Base-by-base conservation (phyloP, 2,329 filamentous ascomycete species). In the Dryadomyces quercivorus region DNA sequence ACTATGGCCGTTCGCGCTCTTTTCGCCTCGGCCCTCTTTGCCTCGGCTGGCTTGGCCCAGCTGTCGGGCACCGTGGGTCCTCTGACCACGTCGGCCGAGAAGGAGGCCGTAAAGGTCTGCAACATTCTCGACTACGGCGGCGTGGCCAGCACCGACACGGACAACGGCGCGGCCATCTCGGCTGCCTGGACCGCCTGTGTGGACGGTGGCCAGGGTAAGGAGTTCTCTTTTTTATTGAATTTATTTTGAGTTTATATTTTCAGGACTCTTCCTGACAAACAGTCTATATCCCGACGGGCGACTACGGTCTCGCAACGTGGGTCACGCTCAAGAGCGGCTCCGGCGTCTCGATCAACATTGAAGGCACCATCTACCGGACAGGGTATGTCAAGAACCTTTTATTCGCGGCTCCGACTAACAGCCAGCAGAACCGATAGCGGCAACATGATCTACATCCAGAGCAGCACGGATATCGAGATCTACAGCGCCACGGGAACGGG, bases 81-180 rank as follows among this genome's bases (percentile, higher is more conserved):
- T 9, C 62, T 67, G 45, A 76, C 73, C 3, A 66, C 65, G 4
- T 63, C 65, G 49, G 65, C 64, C 1, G 59, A 62, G 18, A 80
- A 80, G 61, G 36, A 10, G n/a, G 66, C 64, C 45, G 68, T 68
- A n/a, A 68, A 65, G 59, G 72, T 70, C 12, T 80, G 76, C 65
- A 75, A 74, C 60, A 74, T 80, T 40, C 67, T 75, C 52, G 64
- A 73, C 57, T 78, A 79, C 59, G 76, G 76, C 13, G 76, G 68
- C 9, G 69, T 68, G 31, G 75, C 76, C 1, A 73, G 75, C 61
- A 72, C 73, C 56, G 66, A 67, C n/a, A 75, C 74, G 5, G 76
- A 80, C 59, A 63, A 80, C 22, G 73, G 75, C 0, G 65, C 71
- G 2, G 67, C 76, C 10, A 66, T 80, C 15, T 64, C 65, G 8